Base-by-base conservation (phyloP, 805 yeast genomes). In the Huiozyma sinensis region DNA sequence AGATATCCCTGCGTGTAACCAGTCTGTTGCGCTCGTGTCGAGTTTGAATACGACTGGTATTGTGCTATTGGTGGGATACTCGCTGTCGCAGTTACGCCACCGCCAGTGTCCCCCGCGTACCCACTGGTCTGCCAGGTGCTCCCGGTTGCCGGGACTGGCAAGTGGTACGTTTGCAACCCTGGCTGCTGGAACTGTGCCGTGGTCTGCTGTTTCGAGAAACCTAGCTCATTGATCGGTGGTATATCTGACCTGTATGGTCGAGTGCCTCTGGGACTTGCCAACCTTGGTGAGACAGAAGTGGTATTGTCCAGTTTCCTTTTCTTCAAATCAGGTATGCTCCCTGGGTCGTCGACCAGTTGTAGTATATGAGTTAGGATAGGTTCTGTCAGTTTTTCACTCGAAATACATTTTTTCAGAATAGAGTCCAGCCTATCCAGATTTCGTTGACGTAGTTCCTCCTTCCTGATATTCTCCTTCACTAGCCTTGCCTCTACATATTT, bases 321-420 rank as follows among this genome's bases (percentile, higher is more conserved):
- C 37, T 45, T 48, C 10, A n/a, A 5, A 39, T 39, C n/a, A 8
- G 37, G 37, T 12, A 34, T 11, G 13, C 17, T 11, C 12, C 12
- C 37, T 31, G 33, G 33, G 10, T 34, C 17, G 27, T 9, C 37
- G 10, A 43, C 35, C 9, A 44, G 33, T 13, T 50, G 48, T 24
- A 56, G 40, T 24, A 57, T 37, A 36, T 36, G 46, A 27, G 46
- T 45, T 6, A 57, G 44, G 6, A 47, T 35, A 8, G 46, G 46
- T n/a, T 43, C 47, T 17, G 48, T 48, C 8, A 57, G 42, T 29
- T 50, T 52, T 12, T 49, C 51, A 31, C 46, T 50, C 4, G 44
- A 36, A 5, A 45, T 35, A 43, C 56, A 51, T 43, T 49, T 55
- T 33, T 51, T 54, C 12, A 57, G 42, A 24, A 57, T 46, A 6